A percentile compares a stretch with the other conserved stretches of the same genome.
Conservation (phyloP, 495 filamentous ascomycete genomes). For the Penicillium samsonianum region DNA sequence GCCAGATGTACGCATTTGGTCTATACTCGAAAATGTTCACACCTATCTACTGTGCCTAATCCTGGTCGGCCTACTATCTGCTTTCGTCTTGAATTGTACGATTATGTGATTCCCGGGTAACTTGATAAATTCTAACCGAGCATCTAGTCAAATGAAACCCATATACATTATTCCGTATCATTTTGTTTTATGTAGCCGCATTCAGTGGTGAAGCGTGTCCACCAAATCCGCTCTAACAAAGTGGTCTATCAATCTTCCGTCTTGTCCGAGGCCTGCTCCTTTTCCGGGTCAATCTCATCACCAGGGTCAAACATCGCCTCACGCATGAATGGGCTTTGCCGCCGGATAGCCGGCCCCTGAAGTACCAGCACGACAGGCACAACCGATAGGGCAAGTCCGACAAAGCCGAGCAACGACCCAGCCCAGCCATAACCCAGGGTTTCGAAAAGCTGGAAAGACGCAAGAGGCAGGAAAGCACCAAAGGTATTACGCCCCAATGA, state of each 20-base stretch:
- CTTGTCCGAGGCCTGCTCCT: slow-evolving; percentile 2
- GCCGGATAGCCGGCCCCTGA: slow-evolving; percentile 38
- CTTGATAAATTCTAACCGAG: not conserved
- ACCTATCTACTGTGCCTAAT: too few species aligned
- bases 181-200: not conserved
- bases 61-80: not conserved
- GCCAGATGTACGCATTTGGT: not conserved
- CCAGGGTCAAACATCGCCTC: slow-evolving; percentile 28
- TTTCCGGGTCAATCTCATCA: slow-evolving; percentile 1
- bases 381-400: slow-evolving; percentile 37
- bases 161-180: not conserved
- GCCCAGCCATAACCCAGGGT: slow-evolving; percentile 50
- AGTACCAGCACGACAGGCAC: slow-evolving; percentile 41
- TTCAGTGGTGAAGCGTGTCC: not conserved
- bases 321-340: slow-evolving; percentile 42
- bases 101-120: not conserved
- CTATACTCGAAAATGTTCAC: not conserved
- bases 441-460: slow-evolving; percentile 38
- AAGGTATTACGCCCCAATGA: slow-evolving; percentile 39
- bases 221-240: not conserved
- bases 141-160: not conserved
- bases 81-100: not conserved
- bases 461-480: slow-evolving; percentile 42
- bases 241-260: not conserved
- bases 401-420: slow-evolving; percentile 45